Percentiles rank a stretch among this genome's conserved stretches.
Conservation (phyloP, 75 land plant species). For the Selaginella tamariscina region DNA sequence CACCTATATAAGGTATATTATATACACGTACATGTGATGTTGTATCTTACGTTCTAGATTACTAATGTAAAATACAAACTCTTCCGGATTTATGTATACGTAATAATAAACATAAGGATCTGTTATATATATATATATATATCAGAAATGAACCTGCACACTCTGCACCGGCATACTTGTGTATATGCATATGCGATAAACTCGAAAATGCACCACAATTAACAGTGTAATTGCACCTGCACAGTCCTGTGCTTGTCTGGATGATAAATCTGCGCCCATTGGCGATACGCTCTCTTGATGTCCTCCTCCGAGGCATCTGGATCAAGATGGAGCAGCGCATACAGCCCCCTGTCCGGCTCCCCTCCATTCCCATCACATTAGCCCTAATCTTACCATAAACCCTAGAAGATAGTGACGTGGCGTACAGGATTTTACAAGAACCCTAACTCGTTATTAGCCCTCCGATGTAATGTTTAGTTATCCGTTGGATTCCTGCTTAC, state of each 20-base stretch:
- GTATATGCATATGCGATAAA: too few relatives aligned
- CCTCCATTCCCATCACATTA: constrained; percentile 7
- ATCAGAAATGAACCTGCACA: too few relatives aligned
- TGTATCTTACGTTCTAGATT: too few relatives aligned
- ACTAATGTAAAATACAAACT: too few relatives aligned
- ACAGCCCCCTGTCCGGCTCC: constrained; percentile 45
- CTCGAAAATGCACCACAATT: neutral
- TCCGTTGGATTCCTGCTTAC: too few relatives aligned
- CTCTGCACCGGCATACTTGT: too few relatives aligned
- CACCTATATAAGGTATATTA: too few relatives aligned
- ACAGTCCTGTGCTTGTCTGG: constrained; percentile 81
- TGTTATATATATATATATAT: too few relatives aligned
- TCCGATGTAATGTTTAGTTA: too few relatives aligned
- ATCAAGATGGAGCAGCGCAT: constrained; percentile 71
- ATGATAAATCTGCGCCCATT: constrained; percentile 88
- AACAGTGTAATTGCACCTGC: constrained; percentile 33
- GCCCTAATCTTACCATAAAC: neutral
- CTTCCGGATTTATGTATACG: too few relatives aligned
- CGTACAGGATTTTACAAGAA: neutral
- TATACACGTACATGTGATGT: too few relatives aligned
- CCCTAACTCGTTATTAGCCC: neutral
- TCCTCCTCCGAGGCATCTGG: constrained; percentile 97
- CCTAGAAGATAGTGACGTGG: neutral
- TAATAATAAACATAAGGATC: too few relatives aligned
- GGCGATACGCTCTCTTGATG: constrained; percentile 70